phyloP scores from a whole-genome alignment of 306 rosid genomes.

The Cucurbita moschata region DNA sequence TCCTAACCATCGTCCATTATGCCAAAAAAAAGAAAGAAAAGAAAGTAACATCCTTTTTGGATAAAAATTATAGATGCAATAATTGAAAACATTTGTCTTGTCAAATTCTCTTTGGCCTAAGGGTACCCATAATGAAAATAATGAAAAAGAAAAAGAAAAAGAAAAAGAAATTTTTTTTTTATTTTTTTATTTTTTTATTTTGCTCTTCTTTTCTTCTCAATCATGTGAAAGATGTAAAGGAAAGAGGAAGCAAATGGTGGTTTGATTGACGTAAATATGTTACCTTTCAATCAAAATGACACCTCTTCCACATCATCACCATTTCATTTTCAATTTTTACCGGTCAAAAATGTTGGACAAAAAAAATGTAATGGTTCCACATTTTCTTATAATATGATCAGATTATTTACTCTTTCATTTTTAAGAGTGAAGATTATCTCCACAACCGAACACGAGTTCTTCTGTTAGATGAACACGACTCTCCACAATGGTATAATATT shows the following conservation, averaged over 20 bases:
- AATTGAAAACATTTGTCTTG: neutral
- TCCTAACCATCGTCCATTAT: neutral
- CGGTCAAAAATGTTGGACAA: too few relatives aligned
- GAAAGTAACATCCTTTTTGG: neutral
- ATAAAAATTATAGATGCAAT: neutral
- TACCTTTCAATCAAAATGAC: conserved; percentile 4
- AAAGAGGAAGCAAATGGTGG: conserved; percentile 1
- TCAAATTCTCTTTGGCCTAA: neutral
- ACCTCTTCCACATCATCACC: neutral
- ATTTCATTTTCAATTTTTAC: neutral
- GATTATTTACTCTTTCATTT: too few relatives aligned
- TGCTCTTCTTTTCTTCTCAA: neutral
- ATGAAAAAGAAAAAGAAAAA: neutral
- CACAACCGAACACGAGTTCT: too few relatives aligned
- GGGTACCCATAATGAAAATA: neutral
- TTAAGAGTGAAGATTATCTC: too few relatives aligned
- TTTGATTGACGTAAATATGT: conserved; percentile 3
- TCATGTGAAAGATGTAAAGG: conserved; percentile 8
- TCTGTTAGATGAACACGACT: too few relatives aligned
- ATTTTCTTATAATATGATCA: too few relatives aligned
- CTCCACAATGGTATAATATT: too few relatives aligned
- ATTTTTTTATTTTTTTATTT: too few relatives aligned
- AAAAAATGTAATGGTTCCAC: too few relatives aligned
- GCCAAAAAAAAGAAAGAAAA: neutral
- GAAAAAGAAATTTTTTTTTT: neutral